These are phyloP conservation scores for Ogataea thermomethanolica DNA, from an alignment of 805 yeast genomes.

Conservation along the genomic window DNA sequence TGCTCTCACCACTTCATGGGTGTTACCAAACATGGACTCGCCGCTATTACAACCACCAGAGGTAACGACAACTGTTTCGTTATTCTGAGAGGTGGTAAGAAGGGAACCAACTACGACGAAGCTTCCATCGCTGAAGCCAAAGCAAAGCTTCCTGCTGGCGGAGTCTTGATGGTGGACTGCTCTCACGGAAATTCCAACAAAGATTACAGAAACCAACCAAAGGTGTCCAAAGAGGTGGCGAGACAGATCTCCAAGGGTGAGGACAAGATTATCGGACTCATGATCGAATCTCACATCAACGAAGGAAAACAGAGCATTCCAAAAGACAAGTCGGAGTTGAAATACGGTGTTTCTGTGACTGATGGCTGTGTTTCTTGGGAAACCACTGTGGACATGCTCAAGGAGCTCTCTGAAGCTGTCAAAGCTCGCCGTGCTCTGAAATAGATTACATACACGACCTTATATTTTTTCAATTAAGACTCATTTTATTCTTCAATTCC, in stretches of 20 bases:
- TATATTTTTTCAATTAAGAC: slow-evolving; percentile 1
- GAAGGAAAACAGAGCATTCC: slow-evolving; percentile 91
- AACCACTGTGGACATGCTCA: slow-evolving; percentile 77
- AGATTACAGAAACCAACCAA: slow-evolving; percentile 93
- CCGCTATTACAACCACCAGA: slow-evolving; percentile 92
- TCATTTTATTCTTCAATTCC: not conserved
- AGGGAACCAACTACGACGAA: slow-evolving; percentile 89
- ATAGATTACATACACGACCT: slow-evolving; percentile 9
- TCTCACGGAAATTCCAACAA: slow-evolving; percentile 96
- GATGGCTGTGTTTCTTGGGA: slow-evolving; percentile 97
- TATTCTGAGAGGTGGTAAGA: slow-evolving; percentile 93
- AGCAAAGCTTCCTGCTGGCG: slow-evolving; percentile 46
- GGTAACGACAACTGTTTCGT: slow-evolving; percentile 95
- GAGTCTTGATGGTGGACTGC: slow-evolving; percentile 87
- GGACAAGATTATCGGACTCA: slow-evolving; percentile 78
- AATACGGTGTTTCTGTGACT: slow-evolving; percentile 94
- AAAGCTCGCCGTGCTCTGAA: slow-evolving; percentile 61
- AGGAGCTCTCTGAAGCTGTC: slow-evolving; percentile 77
- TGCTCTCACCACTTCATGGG: slow-evolving; percentile 94
- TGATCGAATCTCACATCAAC: slow-evolving; percentile 90
- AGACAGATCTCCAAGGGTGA: slow-evolving; percentile 82
- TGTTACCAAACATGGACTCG: slow-evolving; percentile 95
- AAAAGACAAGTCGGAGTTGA: slow-evolving; percentile 52
- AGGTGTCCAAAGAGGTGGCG: slow-evolving; percentile 78
- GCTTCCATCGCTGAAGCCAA: slow-evolving; percentile 74